phyloP scores from a whole-genome alignment of 2,329 filamentous ascomycete genomes.

The Blastomyces silverae region DNA sequence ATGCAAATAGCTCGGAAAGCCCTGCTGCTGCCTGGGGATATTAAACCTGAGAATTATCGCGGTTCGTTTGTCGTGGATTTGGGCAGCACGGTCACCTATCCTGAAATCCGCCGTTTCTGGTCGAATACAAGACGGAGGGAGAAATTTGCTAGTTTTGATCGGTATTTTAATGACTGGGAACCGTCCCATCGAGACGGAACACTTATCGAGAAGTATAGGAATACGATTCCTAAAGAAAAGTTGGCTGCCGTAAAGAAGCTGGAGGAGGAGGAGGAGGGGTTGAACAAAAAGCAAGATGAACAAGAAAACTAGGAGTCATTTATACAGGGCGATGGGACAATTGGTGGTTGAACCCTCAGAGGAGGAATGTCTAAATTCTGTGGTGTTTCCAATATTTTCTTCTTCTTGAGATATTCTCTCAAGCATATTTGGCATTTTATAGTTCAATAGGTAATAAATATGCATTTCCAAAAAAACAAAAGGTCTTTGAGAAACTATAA shows the following conservation, averaged over 20 bases:
- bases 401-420: no score
- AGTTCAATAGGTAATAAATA: no score
- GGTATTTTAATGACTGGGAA: background rate
- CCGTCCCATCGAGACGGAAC: background rate
- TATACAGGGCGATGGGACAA: background rate
- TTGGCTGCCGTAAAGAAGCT: background rate
- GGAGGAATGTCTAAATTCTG: no score
- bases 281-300: background rate
- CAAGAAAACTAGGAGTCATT: background rate
- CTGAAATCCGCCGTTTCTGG: conserved; percentile 13
- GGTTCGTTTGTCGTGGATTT: conserved; percentile 18
- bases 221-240: background rate
- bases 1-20: conserved; percentile 18
- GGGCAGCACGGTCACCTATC: conserved; percentile 16
- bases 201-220: background rate
- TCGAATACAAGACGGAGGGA: conserved; percentile 9
- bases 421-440: no score
- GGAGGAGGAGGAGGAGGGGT: background rate
- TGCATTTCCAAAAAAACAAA: no score
- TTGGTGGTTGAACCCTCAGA: no score
- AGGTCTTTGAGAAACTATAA: no score
- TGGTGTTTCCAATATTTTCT: no score
- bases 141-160: background rate
- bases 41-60: conserved; percentile 17
- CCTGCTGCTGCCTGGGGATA: conserved; percentile 16